Base-by-base conservation (phyloP, 352 stramenopile species). In the Thalassiosira livingstoniorum region DNA sequence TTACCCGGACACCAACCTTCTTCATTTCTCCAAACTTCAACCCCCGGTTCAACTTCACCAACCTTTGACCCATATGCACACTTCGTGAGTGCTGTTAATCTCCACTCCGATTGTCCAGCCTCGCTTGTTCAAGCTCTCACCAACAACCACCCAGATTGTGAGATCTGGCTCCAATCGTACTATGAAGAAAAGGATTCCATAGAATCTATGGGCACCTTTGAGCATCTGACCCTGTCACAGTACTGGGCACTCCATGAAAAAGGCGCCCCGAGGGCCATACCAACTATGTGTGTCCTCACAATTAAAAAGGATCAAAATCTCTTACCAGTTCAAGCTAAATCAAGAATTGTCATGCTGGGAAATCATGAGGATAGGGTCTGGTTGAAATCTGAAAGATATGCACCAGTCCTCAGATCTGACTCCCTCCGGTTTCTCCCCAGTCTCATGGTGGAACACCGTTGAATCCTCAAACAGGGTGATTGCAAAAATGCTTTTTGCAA, bases 401-500 rank as follows among this genome's bases (percentile, higher is more conserved):
- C 74, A 0, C 78, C 73, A 31, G 74, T 89, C 23, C 65, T 89
- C 15, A 61, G 67, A 23, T 79, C 61, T 35, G 47, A 27, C 23
- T 75, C 37, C 47, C 65, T 82, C 13, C 60, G 62, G 27, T 53
- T 82, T 35, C 74, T 89, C 4, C 34, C 62, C 1, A 51, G 55
- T 23, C 57, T 72, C 43, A 69, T 74, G 0, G 39, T 80, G 18
- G 31, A 68, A 18, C 10, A 73, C 1, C 55, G 72, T 42, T 13
- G 69, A n/a, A 39, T 76, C 31, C 42, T 85, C 18, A 62, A 84
- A 68, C 83, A 89, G 42, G 77, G 72, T 31, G 78, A 88, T 27
- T 77, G 65, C 39, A 85, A 89, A 25, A 89, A 87, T 51, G 69
- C 60, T 3, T 90, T 87, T 57, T 70, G 62, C 37, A 54, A 70